Evolutionary conservation across 495 filamentous ascomycete species (phyloP).

Genomic region (Hamigera avellanea): DNA sequence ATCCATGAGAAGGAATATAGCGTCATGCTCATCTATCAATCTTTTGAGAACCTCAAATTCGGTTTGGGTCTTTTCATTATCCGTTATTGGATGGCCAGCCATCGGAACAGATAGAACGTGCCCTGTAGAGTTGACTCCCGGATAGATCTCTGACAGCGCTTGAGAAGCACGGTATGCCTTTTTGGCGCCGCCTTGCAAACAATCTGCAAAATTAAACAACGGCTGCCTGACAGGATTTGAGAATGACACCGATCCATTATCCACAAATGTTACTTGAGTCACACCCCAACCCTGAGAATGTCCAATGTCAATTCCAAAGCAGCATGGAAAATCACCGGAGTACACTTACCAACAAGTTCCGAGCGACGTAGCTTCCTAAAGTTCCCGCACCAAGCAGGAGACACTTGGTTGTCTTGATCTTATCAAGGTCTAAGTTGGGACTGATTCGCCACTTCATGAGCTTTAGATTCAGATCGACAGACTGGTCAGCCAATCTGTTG

Average conservation of each 20-base stretch:
- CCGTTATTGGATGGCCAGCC: conserved; percentile 78
- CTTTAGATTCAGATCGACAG: conserved; percentile 95
- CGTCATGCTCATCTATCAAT: conserved; percentile 81
- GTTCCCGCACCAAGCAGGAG: conserved; percentile 92
- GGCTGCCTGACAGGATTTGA: conserved; percentile 97
- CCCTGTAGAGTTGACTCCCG: conserved; percentile 71
- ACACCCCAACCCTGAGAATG: conserved; percentile 75
- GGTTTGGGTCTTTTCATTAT: conserved; percentile 49
- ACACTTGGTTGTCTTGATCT: conserved; percentile 82
- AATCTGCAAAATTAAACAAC: conserved; percentile 81
- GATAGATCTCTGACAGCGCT: conserved; percentile 76
- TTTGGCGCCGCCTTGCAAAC: conserved; percentile 68
- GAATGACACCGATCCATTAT: conserved; percentile 87
- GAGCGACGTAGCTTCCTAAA: conserved; percentile 82
- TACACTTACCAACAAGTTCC: conserved; percentile 58
- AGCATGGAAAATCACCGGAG: not conserved
- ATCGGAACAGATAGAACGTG: conserved; percentile 81
- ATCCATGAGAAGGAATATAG: conserved; percentile 91
- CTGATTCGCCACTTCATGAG: conserved; percentile 98
- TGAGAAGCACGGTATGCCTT: conserved; percentile 79
- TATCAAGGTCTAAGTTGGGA: conserved; percentile 74
- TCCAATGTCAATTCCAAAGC: not conserved
- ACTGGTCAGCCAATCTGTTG: conserved; percentile 70
- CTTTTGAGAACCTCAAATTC: conserved; percentile 67
- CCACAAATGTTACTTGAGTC: conserved; percentile 90